Evolutionary conservation across 257 asterid species (phyloP).

Genomic region (Solanum sparsipilum): DNA sequence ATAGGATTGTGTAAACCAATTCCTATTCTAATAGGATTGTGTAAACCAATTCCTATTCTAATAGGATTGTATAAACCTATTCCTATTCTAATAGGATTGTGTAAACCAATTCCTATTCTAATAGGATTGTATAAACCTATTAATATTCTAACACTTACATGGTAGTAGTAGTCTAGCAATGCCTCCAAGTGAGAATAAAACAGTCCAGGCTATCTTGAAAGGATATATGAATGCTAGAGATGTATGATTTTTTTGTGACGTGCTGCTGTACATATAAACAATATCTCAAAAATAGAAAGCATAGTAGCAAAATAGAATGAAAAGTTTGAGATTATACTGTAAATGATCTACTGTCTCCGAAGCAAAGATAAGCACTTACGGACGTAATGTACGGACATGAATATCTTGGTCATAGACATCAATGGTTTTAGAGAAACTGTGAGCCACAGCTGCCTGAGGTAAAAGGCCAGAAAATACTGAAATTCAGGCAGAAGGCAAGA

Average conservation of each 20-base stretch:
- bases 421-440: constrained; percentile 66
- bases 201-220: neutral
- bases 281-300: neutral
- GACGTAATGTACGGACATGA: constrained; percentile 68
- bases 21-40: too few species aligned
- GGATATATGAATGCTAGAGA: neutral
- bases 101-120: too few species aligned
- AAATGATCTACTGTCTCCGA: neutral
- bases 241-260: neutral
- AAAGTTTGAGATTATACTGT: neutral
- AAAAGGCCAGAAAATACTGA: constrained; percentile 1
- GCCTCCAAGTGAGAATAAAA: neutral
- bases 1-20: too few species aligned
- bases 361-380: constrained; percentile 40
- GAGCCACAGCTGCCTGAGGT: constrained; percentile 82
- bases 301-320: neutral
- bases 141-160: neutral
- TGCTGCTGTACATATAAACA: neutral
- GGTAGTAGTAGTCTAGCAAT: neutral
- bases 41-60: too few species aligned
- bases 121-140: too few species aligned
- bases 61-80: too few species aligned
- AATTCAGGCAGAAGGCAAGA: constrained; percentile 1
- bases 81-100: too few species aligned
- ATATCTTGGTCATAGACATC: constrained; percentile 92